A percentile compares a stretch with the other conserved stretches of the same genome.
Conservation (phyloP, 495 filamentous ascomycete species). For the Aspergillus indologenus region DNA sequence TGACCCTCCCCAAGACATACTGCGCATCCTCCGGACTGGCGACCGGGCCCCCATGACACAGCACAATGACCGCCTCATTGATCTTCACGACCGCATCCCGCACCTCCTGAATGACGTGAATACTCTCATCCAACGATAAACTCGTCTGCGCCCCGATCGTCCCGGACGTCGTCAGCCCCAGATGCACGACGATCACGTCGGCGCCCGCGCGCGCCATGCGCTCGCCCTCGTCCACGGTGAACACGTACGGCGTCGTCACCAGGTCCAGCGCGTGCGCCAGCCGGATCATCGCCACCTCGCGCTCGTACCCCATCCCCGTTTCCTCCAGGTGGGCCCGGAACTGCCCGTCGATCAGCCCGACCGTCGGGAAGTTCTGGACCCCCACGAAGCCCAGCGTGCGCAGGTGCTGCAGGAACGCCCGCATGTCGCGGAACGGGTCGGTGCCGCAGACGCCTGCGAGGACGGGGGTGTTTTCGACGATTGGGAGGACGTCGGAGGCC, state of each 20-base stretch:
- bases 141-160: slow-evolving; percentile 59
- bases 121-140: slow-evolving; percentile 60
- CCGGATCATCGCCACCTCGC: slow-evolving; percentile 63
- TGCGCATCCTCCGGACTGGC: slow-evolving; percentile 59
- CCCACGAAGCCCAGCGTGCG: slow-evolving; percentile 60
- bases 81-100: slow-evolving; percentile 54
- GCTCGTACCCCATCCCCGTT: slow-evolving; percentile 64
- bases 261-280: slow-evolving; percentile 54
- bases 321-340: slow-evolving; percentile 67
- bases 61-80: slow-evolving; percentile 57
- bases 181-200: slow-evolving; percentile 66
- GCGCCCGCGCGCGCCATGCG: slow-evolving; percentile 62
- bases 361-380: slow-evolving; percentile 71
- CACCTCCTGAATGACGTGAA: slow-evolving; percentile 57
- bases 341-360: slow-evolving; percentile 65
- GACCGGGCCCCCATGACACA: slow-evolving; percentile 70
- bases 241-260: slow-evolving; percentile 68
- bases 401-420: slow-evolving; percentile 54
- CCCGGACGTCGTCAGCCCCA: slow-evolving; percentile 64
- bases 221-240: slow-evolving; percentile 54
- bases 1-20: slow-evolving; percentile 56
- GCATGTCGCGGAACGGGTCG: slow-evolving; percentile 61
- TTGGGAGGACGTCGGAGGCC: slow-evolving; percentile 57
- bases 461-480: slow-evolving; percentile 58
- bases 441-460: slow-evolving; percentile 66